phyloP scores from a whole-genome alignment of 129 eudicot genomes.

The Centrapalus pauciflorus region DNA sequence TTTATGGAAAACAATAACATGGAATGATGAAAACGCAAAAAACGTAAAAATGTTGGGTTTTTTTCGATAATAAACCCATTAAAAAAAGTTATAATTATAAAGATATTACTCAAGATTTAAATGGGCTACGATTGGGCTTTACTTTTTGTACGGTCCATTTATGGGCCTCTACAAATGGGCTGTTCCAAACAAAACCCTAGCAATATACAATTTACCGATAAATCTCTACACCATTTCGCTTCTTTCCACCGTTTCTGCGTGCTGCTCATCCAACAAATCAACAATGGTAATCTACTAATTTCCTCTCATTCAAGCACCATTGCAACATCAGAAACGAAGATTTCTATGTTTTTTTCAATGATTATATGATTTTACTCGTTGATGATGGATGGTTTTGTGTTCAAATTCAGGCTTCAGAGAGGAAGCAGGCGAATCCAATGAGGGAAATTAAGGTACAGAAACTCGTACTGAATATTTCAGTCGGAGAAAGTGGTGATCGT shows the following conservation, averaged over 20 bases:
- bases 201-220: not conserved
- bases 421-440: constrained; percentile 64
- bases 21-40: no score
- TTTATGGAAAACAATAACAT: no score
- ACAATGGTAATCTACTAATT: constrained; percentile 22
- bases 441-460: constrained; percentile 83
- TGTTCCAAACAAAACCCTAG: constrained; percentile 21
- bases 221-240: not conserved
- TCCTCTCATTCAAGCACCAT: not conserved
- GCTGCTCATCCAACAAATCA: constrained; percentile 10
- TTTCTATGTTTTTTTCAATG: not conserved
- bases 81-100: no score
- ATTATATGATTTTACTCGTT: not conserved
- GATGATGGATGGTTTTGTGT: not conserved
- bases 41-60: no score
- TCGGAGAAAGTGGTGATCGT: constrained; percentile 85
- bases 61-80: no score
- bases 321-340: not conserved
- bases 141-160: not conserved
- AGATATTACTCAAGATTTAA: no score
- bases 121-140: not conserved
- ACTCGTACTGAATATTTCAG: constrained; percentile 78
- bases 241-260: constrained; percentile 14
- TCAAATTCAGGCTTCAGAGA: constrained; percentile 54
- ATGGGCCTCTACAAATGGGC: not conserved